A percentile compares a stretch with the other conserved stretches of the same genome.
These are phyloP conservation scores for Gossypium herbaceum DNA, from an alignment of 345 rosid genomes.

Conservation along the genomic window DNA sequence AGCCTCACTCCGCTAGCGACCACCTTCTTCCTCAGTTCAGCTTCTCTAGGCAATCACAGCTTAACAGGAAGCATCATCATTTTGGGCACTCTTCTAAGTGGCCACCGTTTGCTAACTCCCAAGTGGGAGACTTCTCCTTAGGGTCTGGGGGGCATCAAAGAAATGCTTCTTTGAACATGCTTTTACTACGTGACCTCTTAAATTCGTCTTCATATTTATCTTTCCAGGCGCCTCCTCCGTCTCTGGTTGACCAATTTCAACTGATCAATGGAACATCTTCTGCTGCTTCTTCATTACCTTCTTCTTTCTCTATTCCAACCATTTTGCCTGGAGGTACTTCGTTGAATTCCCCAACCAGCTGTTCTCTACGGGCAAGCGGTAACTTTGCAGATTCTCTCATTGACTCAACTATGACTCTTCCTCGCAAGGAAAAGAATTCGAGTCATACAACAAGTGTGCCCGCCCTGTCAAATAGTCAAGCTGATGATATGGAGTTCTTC, in stretches of 20 bases:
- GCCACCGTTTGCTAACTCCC: slow-evolving; percentile 12
- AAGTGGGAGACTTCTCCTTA: slow-evolving; percentile 3
- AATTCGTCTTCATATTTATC: slow-evolving; percentile 22
- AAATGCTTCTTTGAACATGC: slow-evolving; percentile 38
- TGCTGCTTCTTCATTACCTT: not conserved
- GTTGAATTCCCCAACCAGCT: not conserved
- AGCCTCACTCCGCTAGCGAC: slow-evolving; percentile 22
- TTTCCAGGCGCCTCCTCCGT: slow-evolving; percentile 14
- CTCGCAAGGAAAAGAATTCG: slow-evolving; percentile 3
- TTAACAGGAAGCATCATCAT: slow-evolving; percentile 16
- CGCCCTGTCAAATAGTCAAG: not conserved
- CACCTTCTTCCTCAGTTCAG: slow-evolving; percentile 28
- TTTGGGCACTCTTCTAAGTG: slow-evolving; percentile 12
- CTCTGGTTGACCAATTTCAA: slow-evolving; percentile 17
- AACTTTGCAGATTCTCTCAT: not conserved
- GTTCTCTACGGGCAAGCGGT: not conserved
- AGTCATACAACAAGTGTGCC: not conserved
- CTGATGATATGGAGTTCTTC: slow-evolving; percentile 35
- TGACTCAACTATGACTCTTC: slow-evolving; percentile 16
- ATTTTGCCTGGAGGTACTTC: slow-evolving; percentile 2
- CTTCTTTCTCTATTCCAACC: not conserved
- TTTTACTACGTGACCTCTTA: slow-evolving; percentile 48
- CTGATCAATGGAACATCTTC: slow-evolving; percentile 16
- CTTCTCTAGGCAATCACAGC: slow-evolving; percentile 30
- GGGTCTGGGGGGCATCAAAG: slow-evolving; percentile 18